These are phyloP conservation scores for Pichia phayaonensis DNA, from an alignment of 805 yeast genomes.

Conservation along the genomic window DNA sequence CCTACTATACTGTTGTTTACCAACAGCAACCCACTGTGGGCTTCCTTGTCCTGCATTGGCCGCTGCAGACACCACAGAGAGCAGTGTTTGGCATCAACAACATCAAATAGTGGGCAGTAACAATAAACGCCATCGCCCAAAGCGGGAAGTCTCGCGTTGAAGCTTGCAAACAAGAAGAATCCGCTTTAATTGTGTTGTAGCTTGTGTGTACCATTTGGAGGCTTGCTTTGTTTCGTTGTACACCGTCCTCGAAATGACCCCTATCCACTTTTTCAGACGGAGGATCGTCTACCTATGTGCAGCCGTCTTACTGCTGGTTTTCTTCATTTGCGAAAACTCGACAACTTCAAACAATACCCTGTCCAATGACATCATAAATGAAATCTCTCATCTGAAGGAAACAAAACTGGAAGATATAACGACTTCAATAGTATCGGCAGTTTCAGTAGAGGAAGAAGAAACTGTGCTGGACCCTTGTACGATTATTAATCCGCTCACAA, in stretches of 20 bases:
- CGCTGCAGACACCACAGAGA: too few relatives aligned
- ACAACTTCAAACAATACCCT: background rate
- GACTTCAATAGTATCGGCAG: background rate
- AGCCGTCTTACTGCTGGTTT: background rate
- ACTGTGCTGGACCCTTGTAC: slow-evolving; percentile 32
- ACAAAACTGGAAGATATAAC: background rate
- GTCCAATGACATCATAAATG: slow-evolving; percentile 1
- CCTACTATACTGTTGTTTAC: background rate
- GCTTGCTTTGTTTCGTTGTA: background rate
- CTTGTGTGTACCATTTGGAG: too few relatives aligned
- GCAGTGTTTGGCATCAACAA: too few relatives aligned
- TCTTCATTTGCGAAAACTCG: background rate
- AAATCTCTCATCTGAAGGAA: background rate
- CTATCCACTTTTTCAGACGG: background rate
- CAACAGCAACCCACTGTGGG: background rate
- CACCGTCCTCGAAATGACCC: background rate
- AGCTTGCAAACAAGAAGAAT: too few relatives aligned
- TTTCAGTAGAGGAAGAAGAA: background rate
- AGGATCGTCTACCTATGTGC: background rate
- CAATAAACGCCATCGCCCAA: too few relatives aligned
- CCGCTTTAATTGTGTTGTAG: too few relatives aligned
- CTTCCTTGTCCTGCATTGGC: too few relatives aligned
- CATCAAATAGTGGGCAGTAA: too few relatives aligned
- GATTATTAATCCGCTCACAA: slow-evolving; percentile 33
- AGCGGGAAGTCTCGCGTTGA: too few relatives aligned